These are phyloP conservation scores for Aspergillus alliaceus DNA, from an alignment of 2,329 filamentous ascomycete genomes.

Conservation along the genomic window DNA sequence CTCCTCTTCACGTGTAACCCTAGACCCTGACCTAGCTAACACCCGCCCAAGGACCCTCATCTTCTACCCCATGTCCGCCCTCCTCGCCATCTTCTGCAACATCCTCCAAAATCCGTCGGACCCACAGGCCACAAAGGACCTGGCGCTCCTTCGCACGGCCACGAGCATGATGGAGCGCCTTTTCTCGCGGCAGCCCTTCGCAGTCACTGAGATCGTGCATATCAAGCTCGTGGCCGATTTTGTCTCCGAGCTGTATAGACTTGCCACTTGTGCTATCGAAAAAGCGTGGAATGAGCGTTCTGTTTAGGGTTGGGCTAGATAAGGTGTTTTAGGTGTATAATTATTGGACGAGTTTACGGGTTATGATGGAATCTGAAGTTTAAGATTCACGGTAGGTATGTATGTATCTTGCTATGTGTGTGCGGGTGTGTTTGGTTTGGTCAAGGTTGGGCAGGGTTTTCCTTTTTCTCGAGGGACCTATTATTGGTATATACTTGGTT, in stretches of 20 bases:
- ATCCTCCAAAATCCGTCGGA: conserved; percentile 52
- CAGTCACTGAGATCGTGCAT: conserved; percentile 40
- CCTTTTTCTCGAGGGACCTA: not conserved
- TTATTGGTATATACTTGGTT: not conserved
- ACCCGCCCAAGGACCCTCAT: conserved; percentile 48
- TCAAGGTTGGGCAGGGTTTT: not conserved
- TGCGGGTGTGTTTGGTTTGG: not conserved
- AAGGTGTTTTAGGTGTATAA: not conserved
- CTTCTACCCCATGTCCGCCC: conserved; percentile 58
- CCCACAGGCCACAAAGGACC: conserved; percentile 45
- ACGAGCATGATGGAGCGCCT: conserved; percentile 45
- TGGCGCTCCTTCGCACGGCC: conserved; percentile 47
- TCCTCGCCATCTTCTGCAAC: conserved; percentile 57
- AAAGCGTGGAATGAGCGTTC: conserved; percentile 35
- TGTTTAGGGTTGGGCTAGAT: not conserved
- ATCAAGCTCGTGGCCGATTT: conserved; percentile 46
- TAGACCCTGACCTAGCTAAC: not conserved
- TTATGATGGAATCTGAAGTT: not conserved
- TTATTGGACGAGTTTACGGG: not conserved
- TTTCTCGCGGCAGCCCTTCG: conserved; percentile 28
- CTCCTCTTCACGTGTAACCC: not conserved
- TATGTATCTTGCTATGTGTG: no score
- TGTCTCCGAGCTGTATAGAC: conserved; percentile 45
- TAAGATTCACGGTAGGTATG: not conserved
- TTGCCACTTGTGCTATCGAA: conserved; percentile 47